Evolutionary conservation across 2,329 filamentous ascomycete species (phyloP).

Genomic region (Nothopassalora personata): DNA sequence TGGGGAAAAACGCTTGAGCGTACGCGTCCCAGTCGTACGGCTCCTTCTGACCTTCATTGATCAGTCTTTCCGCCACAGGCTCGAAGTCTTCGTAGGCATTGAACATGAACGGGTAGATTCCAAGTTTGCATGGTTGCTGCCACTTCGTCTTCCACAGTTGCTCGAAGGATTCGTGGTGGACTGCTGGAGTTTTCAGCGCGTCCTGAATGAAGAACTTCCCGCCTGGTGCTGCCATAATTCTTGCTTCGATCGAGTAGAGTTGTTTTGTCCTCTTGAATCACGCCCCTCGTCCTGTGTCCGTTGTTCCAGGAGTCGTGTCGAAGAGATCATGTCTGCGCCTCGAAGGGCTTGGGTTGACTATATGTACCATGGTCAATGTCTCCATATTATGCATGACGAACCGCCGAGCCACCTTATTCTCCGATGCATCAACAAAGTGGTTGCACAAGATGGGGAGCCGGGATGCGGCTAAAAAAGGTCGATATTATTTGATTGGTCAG

Average conservation of each 20-base stretch:
- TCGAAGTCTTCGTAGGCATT: conserved; percentile 62
- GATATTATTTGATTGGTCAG: background rate
- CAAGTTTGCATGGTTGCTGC: conserved; percentile 56
- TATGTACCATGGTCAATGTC: background rate
- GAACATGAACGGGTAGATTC: conserved; percentile 64
- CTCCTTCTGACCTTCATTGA: conserved; percentile 58
- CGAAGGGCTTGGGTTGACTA: no score
- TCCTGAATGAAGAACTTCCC: conserved; percentile 44
- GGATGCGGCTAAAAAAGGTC: background rate
- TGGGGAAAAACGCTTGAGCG: conserved; percentile 56
- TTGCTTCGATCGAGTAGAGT: background rate
- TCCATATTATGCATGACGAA: background rate
- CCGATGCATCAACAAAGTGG: background rate
- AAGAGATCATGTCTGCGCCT: background rate
- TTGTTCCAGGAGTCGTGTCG: background rate
- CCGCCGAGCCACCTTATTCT: background rate
- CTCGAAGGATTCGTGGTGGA: conserved; percentile 44
- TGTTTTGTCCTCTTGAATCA: background rate
- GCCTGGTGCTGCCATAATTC: conserved; percentile 21
- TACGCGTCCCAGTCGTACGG: conserved; percentile 59
- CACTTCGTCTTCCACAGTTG: conserved; percentile 69
- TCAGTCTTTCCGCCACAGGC: conserved; percentile 61
- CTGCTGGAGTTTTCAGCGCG: conserved; percentile 37
- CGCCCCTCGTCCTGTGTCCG: background rate
- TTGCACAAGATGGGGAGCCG: background rate